These are phyloP conservation scores for Ensete glaucum DNA, from an alignment of 176 grass and related monocot genomes.

Conservation along the genomic window DNA sequence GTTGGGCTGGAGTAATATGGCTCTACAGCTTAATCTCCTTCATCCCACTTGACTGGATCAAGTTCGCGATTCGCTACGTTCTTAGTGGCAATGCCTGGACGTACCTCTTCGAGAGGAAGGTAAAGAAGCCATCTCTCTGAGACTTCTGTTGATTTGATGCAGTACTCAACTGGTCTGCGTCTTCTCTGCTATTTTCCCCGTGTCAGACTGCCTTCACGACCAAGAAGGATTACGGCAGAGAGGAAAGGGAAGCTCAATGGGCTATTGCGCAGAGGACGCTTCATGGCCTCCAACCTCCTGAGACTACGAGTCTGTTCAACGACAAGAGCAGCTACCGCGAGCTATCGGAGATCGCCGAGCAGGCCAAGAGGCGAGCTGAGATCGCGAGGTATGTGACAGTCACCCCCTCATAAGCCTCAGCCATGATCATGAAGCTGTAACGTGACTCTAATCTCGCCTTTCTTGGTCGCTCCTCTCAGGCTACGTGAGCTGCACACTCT, in stretches of 20 bases:
- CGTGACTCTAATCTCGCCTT: too few relatives aligned
- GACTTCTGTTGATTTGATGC: neutral
- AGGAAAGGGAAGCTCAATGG: too few relatives aligned
- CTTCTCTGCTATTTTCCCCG: neutral
- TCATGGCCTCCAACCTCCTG: slow-evolving; percentile 75
- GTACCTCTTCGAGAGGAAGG: slow-evolving; percentile 86
- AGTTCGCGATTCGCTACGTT: slow-evolving; percentile 82
- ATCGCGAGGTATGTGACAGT: slow-evolving; percentile 46
- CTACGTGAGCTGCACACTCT: slow-evolving; percentile 19
- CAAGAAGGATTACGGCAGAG: slow-evolving; percentile 74
- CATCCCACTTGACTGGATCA: slow-evolving; percentile 64
- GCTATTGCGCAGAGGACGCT: slow-evolving; percentile 1
- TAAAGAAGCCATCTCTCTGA: neutral
- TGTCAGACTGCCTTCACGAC: slow-evolving; percentile 79
- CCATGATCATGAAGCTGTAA: too few relatives aligned
- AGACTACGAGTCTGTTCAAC: slow-evolving; percentile 35
- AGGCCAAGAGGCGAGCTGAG: slow-evolving; percentile 87
- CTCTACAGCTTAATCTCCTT: slow-evolving; percentile 90
- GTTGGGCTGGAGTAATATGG: slow-evolving; percentile 91
- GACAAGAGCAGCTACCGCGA: slow-evolving; percentile 95
- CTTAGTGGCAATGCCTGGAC: slow-evolving; percentile 84
- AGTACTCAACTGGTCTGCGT: neutral
- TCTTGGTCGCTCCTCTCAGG: neutral
- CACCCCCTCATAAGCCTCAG: neutral
- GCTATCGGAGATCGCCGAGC: slow-evolving; percentile 87